phyloP scores from a whole-genome alignment of 2,329 filamentous ascomycete species.

The Fusarium agapanthi region DNA sequence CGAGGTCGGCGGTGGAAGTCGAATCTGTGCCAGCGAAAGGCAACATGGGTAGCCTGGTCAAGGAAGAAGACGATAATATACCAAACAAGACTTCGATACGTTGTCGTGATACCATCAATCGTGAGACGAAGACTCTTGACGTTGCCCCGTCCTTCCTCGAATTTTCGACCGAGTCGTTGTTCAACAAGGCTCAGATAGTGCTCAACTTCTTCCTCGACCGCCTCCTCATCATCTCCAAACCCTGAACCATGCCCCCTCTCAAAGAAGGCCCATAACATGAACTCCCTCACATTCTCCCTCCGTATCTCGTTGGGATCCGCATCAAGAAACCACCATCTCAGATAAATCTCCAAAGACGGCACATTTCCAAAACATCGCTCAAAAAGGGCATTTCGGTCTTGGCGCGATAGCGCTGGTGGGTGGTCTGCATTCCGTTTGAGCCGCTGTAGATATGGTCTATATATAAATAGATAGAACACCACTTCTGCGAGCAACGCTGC shows the following conservation, averaged over 20 bases:
- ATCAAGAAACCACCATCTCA: conserved; percentile 73
- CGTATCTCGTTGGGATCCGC: conserved; percentile 65
- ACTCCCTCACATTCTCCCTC: conserved; percentile 74
- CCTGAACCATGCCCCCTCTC: conserved; percentile 51
- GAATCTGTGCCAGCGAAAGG: conserved; percentile 60
- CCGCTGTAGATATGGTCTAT: conserved; percentile 52
- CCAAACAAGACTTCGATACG: conserved; percentile 71
- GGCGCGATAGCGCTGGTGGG: conserved; percentile 52
- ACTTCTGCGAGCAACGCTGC: conserved; percentile 51
- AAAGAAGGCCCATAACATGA: conserved; percentile 74
- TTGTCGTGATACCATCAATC: conserved; percentile 68
- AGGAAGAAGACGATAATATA: conserved; percentile 66
- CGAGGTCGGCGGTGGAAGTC: conserved; percentile 55
- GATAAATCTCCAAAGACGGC: conserved; percentile 62
- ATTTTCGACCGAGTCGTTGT: conserved; percentile 56
- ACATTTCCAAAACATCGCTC: conserved; percentile 63
- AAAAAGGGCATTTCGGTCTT: conserved; percentile 65
- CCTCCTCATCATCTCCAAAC: conserved; percentile 28
- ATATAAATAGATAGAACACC: conserved; percentile 54
- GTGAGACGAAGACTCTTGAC: conserved; percentile 70
- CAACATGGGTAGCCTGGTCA: conserved; percentile 59
- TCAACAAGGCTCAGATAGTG: conserved; percentile 63
- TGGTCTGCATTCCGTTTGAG: conserved; percentile 52
- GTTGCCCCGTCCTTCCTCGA: conserved; percentile 64
- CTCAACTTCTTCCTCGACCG: conserved; percentile 54